phyloP scores from a whole-genome alignment of 164 flowering plant species.

The Echeveria elegans region DNA sequence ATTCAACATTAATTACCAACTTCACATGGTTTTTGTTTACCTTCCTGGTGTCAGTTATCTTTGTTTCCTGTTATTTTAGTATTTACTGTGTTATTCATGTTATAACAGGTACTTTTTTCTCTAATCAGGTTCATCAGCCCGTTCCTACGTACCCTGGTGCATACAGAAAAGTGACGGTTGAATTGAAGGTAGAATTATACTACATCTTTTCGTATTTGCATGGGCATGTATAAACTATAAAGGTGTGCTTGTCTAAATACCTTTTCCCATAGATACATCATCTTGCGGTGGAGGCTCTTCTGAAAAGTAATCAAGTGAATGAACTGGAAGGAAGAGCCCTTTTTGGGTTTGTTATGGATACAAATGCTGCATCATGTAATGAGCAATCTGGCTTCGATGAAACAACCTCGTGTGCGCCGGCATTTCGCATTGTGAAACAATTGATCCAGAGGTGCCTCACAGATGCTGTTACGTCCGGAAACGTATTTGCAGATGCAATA shows the following conservation, averaged over 20 bases:
- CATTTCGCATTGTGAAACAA: constrained; percentile 81
- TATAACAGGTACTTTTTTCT: not conserved
- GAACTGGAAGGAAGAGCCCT: constrained; percentile 91
- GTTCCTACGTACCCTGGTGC: constrained; percentile 83
- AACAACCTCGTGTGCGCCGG: constrained; percentile 61
- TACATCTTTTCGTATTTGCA: not conserved
- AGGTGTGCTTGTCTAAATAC: constrained; percentile 5
- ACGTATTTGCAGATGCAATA: constrained; percentile 87
- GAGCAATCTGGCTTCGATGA: constrained; percentile 61
- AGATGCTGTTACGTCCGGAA: constrained; percentile 84
- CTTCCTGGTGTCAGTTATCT: not conserved
- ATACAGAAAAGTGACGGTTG: constrained; percentile 85
- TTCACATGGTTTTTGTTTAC: not conserved
- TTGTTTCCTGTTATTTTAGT: not conserved
- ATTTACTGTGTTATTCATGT: not conserved
- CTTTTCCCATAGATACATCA: constrained; percentile 65
- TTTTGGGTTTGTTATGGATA: constrained; percentile 62
- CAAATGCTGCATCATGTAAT: constrained; percentile 25
- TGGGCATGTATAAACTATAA: not conserved
- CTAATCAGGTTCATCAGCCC: constrained; percentile 67
- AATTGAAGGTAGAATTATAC: constrained; percentile 58
- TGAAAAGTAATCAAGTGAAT: constrained; percentile 87
- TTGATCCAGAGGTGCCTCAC: constrained; percentile 83
- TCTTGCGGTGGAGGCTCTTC: constrained; percentile 81
- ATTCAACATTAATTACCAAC: not conserved